Conservation (phyloP, 2,329 filamentous ascomycete genomes). For the Paracoccidioides brasiliensis region DNA sequence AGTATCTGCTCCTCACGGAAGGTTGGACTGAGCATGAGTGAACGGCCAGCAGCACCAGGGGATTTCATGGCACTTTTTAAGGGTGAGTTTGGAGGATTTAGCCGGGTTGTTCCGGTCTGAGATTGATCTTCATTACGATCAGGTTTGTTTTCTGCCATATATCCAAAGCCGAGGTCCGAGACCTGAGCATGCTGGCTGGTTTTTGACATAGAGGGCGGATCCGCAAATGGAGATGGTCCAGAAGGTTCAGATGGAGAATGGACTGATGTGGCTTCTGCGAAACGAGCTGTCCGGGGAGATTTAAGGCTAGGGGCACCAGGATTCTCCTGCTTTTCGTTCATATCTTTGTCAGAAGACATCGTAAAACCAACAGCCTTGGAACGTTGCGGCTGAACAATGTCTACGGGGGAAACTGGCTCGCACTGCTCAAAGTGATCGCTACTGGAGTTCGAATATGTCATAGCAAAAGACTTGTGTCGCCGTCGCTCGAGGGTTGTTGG, state of each 20-base stretch:
- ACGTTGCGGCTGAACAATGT: constrained; percentile 24
- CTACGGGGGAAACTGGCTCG: constrained; percentile 26
- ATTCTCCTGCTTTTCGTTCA: constrained; percentile 6
- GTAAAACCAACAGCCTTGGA: constrained; percentile 18
- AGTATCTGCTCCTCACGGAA: constrained; percentile 78
- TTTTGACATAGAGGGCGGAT: constrained; percentile 35
- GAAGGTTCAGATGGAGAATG: constrained; percentile 46
- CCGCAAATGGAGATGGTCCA: constrained; percentile 37
- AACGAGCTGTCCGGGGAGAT: constrained; percentile 46
- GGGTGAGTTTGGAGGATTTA: constrained; percentile 59
- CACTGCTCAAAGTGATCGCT: constrained; percentile 6
- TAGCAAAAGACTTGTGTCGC: constrained; percentile 1
- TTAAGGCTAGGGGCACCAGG: constrained; percentile 29
- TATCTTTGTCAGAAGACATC: constrained; percentile 16
- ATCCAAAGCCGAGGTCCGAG: constrained; percentile 84
- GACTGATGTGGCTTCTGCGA: constrained; percentile 52
- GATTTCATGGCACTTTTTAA: constrained; percentile 84
- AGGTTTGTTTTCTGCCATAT: constrained; percentile 51
- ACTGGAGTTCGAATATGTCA: constrained; percentile 9
- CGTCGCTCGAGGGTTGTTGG: neutral
- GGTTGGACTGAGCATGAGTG: constrained; percentile 75
- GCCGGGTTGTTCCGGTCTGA: constrained; percentile 41
- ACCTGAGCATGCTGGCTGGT: constrained; percentile 50
- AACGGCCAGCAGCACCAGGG: constrained; percentile 65
- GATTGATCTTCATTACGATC: constrained; percentile 28